Evolutionary conservation across 257 asterid genomes (phyloP).

Genomic region (Solanum lignicaule): DNA sequence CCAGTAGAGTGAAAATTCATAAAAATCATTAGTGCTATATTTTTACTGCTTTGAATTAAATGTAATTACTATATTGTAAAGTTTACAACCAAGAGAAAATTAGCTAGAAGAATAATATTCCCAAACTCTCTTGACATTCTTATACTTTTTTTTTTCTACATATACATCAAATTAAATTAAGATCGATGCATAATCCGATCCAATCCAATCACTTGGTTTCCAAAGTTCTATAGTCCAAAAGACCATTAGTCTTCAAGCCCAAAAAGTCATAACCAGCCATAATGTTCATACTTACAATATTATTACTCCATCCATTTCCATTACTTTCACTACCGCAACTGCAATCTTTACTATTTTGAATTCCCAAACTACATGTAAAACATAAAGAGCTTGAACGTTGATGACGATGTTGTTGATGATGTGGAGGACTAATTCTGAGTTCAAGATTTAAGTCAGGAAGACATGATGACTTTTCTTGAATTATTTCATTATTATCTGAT

Average conservation of each 20-base stretch:
- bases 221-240: constrained; percentile 66
- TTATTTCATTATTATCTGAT: neutral
- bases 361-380: constrained; percentile 60
- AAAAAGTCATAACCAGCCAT: constrained; percentile 48
- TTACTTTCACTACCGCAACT: constrained; percentile 13
- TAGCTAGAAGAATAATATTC: constrained; percentile 6
- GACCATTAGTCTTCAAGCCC: constrained; percentile 46
- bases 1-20: neutral
- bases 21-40: neutral
- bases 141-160: neutral
- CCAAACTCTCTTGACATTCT: constrained; percentile 4
- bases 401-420: constrained; percentile 7
- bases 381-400: constrained; percentile 15
- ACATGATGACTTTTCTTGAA: constrained; percentile 24
- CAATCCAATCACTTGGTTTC: constrained; percentile 13
- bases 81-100: constrained; percentile 7
- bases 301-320: neutral
- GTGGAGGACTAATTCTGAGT: constrained; percentile 76
- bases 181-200: neutral
- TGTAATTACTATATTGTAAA: constrained; percentile 18
- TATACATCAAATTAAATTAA: neutral
- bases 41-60: neutral
- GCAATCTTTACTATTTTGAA: constrained; percentile 58
- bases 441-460: constrained; percentile 81
- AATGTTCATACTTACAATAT: constrained; percentile 5